These are phyloP conservation scores for Aspergillus pseudonomiae DNA, from an alignment of 2,329 filamentous ascomycete species.

Conservation along the genomic window DNA sequence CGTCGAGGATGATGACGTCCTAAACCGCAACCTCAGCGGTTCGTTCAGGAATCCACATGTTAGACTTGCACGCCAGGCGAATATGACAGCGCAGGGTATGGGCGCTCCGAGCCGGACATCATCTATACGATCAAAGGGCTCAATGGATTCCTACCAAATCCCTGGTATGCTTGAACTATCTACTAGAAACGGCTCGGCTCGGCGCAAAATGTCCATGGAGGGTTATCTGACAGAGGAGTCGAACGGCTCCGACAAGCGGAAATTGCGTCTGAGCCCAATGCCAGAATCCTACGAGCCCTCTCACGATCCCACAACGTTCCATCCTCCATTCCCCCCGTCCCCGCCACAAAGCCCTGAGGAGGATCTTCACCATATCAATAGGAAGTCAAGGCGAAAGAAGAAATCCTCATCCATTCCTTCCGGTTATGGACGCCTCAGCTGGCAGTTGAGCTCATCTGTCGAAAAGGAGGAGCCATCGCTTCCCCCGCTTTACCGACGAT, in stretches of 20 bases:
- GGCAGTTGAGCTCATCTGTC: conserved; percentile 34
- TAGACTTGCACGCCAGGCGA: conserved; percentile 12
- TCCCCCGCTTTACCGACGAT: conserved; percentile 76
- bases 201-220: conserved; percentile 26
- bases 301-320: conserved; percentile 21
- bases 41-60: conserved; percentile 13
- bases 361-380: conserved; percentile 24
- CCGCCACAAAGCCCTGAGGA: conserved; percentile 39
- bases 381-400: conserved; percentile 26
- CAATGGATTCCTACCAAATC: conserved; percentile 32
- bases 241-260: conserved; percentile 25
- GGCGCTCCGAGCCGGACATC: conserved; percentile 36
- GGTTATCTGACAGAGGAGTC: conserved; percentile 24
- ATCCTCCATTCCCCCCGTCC: conserved; percentile 35
- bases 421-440: conserved; percentile 41
- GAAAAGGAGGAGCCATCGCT: conserved; percentile 32
- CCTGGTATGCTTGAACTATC: conserved; percentile 32
- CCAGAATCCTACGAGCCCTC: conserved; percentile 39
- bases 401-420: conserved; percentile 28
- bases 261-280: conserved; percentile 32
- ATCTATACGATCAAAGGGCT: conserved; percentile 33
- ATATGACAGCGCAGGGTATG: conserved; percentile 9
- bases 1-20: conserved; percentile 21
- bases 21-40: conserved; percentile 5
- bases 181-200: conserved; percentile 24